Conservation (phyloP, 2,329 filamentous ascomycete genomes). For the Talaromyces sp. region DNA sequence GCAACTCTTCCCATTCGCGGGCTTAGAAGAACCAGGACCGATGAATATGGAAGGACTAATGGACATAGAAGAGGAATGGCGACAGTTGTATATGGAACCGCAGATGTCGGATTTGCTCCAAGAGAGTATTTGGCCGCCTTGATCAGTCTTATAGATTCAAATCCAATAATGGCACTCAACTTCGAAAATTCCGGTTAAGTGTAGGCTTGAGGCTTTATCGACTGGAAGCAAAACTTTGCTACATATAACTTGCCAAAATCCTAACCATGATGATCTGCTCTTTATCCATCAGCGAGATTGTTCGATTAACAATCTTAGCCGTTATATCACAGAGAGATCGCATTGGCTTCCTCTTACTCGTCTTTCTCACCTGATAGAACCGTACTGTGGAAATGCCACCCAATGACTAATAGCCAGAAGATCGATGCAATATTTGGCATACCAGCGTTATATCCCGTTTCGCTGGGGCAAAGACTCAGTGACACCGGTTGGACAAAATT, state of each 20-base stretch:
- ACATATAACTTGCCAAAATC: neutral
- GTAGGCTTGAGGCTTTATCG: neutral
- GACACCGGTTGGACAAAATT: no score
- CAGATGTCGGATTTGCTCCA: slow-evolving; percentile 44
- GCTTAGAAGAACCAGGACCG: slow-evolving; percentile 38
- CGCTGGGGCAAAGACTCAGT: no score
- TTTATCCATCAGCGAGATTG: neutral
- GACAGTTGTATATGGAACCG: slow-evolving; percentile 46
- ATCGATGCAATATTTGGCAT: no score
- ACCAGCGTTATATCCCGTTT: no score
- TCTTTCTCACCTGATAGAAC: no score
- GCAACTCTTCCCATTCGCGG: slow-evolving; percentile 43
- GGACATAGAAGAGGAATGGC: slow-evolving; percentile 46
- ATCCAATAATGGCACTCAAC: no score
- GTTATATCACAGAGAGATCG: no score
- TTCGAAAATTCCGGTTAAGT: neutral
- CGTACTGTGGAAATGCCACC: no score
- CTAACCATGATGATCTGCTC: neutral
- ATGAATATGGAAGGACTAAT: slow-evolving; percentile 40
- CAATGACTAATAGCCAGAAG: no score
- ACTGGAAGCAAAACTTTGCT: neutral
- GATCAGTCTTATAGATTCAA: neutral
- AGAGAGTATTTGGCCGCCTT: slow-evolving; percentile 42
- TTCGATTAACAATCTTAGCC: no score
- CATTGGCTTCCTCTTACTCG: no score